A percentile compares a stretch with the other conserved stretches of the same genome.
These are phyloP conservation scores for Hypoxylon sp. DNA, from an alignment of 2,329 filamentous ascomycete species.

Conservation along the genomic window DNA sequence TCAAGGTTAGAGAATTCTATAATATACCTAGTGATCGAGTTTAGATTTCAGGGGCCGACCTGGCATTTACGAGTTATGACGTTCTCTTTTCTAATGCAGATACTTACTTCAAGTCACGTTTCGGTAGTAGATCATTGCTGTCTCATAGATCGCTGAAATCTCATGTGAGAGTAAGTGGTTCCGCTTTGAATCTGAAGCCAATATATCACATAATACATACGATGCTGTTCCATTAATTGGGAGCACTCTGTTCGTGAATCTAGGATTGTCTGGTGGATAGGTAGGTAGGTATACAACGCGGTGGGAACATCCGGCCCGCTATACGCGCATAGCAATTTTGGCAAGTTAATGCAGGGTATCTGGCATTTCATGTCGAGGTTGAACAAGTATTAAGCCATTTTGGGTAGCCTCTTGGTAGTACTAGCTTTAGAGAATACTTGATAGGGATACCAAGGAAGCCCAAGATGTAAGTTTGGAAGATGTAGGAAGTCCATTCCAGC, in stretches of 20 bases:
- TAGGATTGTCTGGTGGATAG: not conserved
- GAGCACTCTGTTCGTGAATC: not conserved
- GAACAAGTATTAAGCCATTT: not conserved
- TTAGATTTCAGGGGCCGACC: not conserved
- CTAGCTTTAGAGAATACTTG: too few relatives aligned
- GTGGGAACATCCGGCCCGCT: not conserved
- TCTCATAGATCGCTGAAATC: too few relatives aligned
- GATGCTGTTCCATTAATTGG: not conserved
- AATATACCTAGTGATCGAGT: not conserved
- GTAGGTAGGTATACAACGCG: not conserved
- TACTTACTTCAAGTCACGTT: too few relatives aligned
- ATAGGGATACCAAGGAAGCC: not conserved
- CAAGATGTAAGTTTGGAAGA: too few relatives aligned
- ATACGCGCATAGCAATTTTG: slow-evolving; percentile 2
- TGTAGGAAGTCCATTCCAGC: not conserved
- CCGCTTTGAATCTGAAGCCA: too few relatives aligned
- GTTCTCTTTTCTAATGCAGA: not conserved
- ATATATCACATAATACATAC: not conserved
- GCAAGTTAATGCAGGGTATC: slow-evolving; percentile 8
- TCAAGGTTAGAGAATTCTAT: not conserved
- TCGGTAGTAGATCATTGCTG: too few relatives aligned
- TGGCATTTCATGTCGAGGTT: not conserved
- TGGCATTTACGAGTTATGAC: not conserved
- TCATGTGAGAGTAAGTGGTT: too few relatives aligned
- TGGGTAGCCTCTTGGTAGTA: not conserved